These are phyloP conservation scores for Podaxis sp. DNA, from an alignment of 768 basidiomycete species.

Conservation along the genomic window DNA sequence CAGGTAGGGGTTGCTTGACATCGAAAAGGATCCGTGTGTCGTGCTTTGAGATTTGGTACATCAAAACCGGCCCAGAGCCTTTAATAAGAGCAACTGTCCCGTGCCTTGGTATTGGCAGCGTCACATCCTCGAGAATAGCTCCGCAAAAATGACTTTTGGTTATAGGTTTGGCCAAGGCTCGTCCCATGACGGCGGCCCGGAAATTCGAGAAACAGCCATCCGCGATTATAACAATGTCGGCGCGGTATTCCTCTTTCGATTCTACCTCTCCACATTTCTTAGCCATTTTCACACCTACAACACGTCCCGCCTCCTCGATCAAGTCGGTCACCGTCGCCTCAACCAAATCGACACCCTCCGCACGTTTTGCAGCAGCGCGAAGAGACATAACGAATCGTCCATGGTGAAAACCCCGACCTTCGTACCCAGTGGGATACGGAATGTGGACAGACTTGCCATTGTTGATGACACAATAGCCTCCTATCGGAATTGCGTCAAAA, in stretches of 20 bases:
- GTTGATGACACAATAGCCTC: slow-evolving; percentile 83
- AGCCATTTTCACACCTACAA: slow-evolving; percentile 66
- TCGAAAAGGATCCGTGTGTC: slow-evolving; percentile 95
- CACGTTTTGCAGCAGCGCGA: slow-evolving; percentile 56
- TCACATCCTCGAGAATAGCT: slow-evolving; percentile 72
- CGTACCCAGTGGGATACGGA: slow-evolving; percentile 71
- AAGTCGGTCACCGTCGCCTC: slow-evolving; percentile 83
- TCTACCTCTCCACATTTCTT: slow-evolving; percentile 27
- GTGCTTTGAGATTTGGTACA: slow-evolving; percentile 87
- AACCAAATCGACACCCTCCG: slow-evolving; percentile 68
- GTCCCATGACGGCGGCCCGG: slow-evolving; percentile 61
- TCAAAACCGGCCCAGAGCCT: slow-evolving; percentile 79
- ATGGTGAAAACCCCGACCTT: slow-evolving; percentile 92
- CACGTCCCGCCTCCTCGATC: slow-evolving; percentile 49
- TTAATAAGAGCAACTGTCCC: slow-evolving; percentile 83
- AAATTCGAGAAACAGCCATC: slow-evolving; percentile 98
- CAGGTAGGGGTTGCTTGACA: slow-evolving; percentile 77
- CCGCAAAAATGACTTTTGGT: slow-evolving; percentile 84
- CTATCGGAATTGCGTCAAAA: slow-evolving; percentile 80
- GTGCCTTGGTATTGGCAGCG: slow-evolving; percentile 67
- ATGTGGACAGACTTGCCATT: slow-evolving; percentile 72
- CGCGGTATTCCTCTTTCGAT: slow-evolving; percentile 49
- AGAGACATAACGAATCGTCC: slow-evolving; percentile 84
- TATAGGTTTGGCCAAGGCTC: slow-evolving; percentile 40
- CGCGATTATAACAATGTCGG: slow-evolving; percentile 81